Conservation (phyloP, 306 rosid genomes). For the Mimosa bimucronata region DNA sequence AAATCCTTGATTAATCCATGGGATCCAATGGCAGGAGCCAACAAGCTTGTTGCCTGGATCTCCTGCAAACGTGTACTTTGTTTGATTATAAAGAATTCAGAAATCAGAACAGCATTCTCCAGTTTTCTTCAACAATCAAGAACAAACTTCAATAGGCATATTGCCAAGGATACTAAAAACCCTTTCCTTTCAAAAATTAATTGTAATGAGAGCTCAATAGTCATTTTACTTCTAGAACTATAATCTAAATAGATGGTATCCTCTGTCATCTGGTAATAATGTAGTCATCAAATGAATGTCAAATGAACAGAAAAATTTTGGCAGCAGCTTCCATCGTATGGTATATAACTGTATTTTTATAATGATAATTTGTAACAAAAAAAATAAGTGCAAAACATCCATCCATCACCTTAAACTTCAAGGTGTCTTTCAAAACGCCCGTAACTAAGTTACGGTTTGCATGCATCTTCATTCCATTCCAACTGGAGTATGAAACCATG, state of each 20-base stretch:
- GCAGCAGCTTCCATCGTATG: slow-evolving; percentile 11
- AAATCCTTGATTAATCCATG: neutral
- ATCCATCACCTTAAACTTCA: slow-evolving; percentile 77
- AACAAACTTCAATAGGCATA: neutral
- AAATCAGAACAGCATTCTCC: neutral
- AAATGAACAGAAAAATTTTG: neutral
- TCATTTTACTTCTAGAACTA: slow-evolving; percentile 6
- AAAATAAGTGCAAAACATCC: slow-evolving; percentile 7
- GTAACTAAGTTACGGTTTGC: slow-evolving; percentile 73
- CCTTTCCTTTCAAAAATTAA: neutral
- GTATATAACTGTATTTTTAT: slow-evolving; percentile 4
- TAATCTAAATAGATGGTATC: neutral
- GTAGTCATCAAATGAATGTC: slow-evolving; percentile 18
- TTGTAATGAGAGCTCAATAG: neutral
- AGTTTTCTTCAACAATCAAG: neutral
- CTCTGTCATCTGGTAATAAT: neutral
- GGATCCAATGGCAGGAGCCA: neutral
- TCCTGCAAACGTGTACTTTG: neutral
- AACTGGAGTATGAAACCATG: slow-evolving; percentile 94
- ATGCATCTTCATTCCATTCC: slow-evolving; percentile 97
- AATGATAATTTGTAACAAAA: slow-evolving; percentile 1
- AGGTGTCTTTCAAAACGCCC: slow-evolving; percentile 77
- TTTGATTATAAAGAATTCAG: neutral
- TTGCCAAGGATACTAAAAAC: neutral
- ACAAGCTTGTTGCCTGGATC: neutral